Evolutionary conservation across 2,329 filamentous ascomycete species (phyloP), one percentile per base, ranked within the genome.

Genomic region (Chalara sp.): DNA sequence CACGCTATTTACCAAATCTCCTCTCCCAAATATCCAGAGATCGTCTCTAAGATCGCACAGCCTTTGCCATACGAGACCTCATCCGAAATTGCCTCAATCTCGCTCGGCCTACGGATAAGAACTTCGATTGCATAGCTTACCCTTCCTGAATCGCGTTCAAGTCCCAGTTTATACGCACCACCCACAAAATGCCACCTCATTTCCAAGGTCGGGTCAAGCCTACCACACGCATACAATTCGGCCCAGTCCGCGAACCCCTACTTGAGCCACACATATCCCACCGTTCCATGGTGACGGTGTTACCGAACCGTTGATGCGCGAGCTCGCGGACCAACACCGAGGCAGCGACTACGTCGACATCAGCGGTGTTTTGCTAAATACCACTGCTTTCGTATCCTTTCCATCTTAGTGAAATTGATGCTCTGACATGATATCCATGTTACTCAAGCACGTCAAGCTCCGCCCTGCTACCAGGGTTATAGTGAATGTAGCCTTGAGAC

Each of bases 211-310:
- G 55, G 52, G 31, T 53, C 50, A 21, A 62, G 44, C 6, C 40
- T 30, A 6, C 54, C 48, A n/a, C 46, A 29, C 3, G 56, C 55
- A 45, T 55, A 48, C 6, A 35, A 46, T 4, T 48, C 46, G 5
- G 58, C 56, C 84, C 84, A 88, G 42, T 83, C 86, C 32, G 84
- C 83, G 62, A 88, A 86, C 33, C 82, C 82, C 66, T 87, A 84
- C 64, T 87, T 87, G 46, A 87, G 73, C 84, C 84, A 88, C 21
- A 87, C 35, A 81, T 81, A 62, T 87, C 83, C 84, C 84, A 87
- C 69, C 83, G 86, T 63, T 86, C 21, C 82, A 87, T 86, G 39
- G 84, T 87, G 30, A 87, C 84, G 50, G 87, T 68, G 69, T 87
- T 87, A 54, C 84, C 84, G 63, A 87, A 87, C 84, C 84, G 87